Evolutionary conservation across 257 asterid species (phyloP), one percentile per base, ranked within the genome.

Genomic region (Przewalskia tangutica): DNA sequence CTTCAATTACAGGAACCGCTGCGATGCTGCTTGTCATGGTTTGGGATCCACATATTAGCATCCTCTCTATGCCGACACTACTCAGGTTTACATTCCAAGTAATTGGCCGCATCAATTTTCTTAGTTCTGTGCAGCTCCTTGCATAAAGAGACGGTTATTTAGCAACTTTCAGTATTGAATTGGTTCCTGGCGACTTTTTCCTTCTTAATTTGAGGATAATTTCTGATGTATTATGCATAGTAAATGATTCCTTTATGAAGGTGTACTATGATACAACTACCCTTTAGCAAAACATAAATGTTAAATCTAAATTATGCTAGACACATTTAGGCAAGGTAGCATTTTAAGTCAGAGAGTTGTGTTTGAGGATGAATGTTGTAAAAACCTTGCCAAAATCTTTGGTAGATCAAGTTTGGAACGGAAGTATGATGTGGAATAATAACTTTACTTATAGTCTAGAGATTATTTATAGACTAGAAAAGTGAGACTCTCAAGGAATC

Each of bases 21-120:
- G 92, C 90, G 10, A 93, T 96, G 94, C 90, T 96, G 86, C 99
- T 96, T 82, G 89, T 92, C 89, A 87, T 94, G 91, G 97, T 96
- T 83, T 96, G 99, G 99, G 86, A 93, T 79, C 94, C 95, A 85
- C 90, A 90, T 75, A 85, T 94, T 85, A 84, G 84, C 87, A 79
- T 94, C 85, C 90, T 95, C 44, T 91, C 99, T 78, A 92, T 89
- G 75, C 82, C 92, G 38, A 89, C 90, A 86, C 85, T 94, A 67
- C 95, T 96, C 89, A 93, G 99, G 99, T 96, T 59, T 66, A 71
- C 53, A 62, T 59, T 42, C 56, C 58, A 81, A 51, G 63, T 50
- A 38, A 81, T 13, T 63, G 58, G 0, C 79, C 18, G 42, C 59
- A 46, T 73, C 20, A 1, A 48, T 80, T 63, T 46, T 63, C 51